Evolutionary conservation across 106 monocot genomes (phyloP), one percentile per base, ranked within the genome.

Genomic region (Dioscorea alata): DNA sequence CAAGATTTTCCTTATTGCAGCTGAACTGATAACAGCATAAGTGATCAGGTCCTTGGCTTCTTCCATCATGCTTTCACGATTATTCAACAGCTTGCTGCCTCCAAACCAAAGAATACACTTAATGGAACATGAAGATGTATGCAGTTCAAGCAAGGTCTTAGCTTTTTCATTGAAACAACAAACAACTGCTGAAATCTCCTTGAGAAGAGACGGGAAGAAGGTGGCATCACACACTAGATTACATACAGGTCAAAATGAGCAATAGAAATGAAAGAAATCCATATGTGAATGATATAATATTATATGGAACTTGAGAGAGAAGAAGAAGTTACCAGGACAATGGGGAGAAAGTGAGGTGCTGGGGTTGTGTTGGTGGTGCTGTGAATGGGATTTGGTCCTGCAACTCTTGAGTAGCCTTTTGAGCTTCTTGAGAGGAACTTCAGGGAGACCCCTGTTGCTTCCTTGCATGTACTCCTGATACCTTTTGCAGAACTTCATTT

Each of bases 401-500:
- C 89, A 93, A 14, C 67, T 71, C 76, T 79, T 87, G 34, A 91
- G 65, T 0, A 77, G 75, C 79, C 91, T 95, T 77, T 91, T 91
- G 21, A 95, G 79, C 69, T 84, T 84, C 84, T 91, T 95, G 35
- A 95, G 67, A 56, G 74, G 81, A 12, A 90, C 85, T 0, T 49
- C 73, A 0, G 85, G 88, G 48, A 94, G 81, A 66, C 79, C 83
- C 68, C 74, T 73, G 51, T 57, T 60, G 57, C 69, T 77, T 54
- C 81, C 81, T 71, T 77, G 75, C 90, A 95, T 95, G 81, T 85
- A 95, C 72, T 77, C 77, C 50, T 86, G 79, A 54, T 95, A 91
- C 69, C 72, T 91, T 91, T 95, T 91, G 67, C 88, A 78, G 67
- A 95, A 95, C 79, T 95, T 95, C 94, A 88, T 94, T 57, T 57